These are phyloP conservation scores for Arthrobotrys sinensis DNA, from an alignment of 2,329 filamentous ascomycete species.

Conservation along the genomic window DNA sequence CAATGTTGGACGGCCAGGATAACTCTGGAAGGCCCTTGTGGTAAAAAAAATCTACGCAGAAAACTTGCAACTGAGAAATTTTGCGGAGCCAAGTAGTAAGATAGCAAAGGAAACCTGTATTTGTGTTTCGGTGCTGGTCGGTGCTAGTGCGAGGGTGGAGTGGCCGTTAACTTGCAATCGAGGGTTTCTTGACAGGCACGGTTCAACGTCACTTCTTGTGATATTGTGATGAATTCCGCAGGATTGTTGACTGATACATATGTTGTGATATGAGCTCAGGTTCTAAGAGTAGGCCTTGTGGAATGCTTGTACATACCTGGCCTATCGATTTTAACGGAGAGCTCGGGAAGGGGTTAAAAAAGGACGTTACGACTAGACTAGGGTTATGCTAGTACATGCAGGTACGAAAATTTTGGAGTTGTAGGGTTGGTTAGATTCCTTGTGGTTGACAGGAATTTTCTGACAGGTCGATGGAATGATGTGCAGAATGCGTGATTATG, in stretches of 20 bases:
- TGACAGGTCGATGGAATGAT: conserved; percentile 19
- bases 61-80: no score
- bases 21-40: neutral
- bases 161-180: neutral
- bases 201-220: neutral
- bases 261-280: conserved; percentile 5
- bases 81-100: neutral
- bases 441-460: conserved; percentile 9
- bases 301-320: conserved; percentile 15
- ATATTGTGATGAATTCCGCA: conserved; percentile 20
- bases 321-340: conserved; percentile 13
- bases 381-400: conserved; percentile 17
- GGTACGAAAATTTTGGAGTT: conserved; percentile 21
- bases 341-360: conserved; percentile 1
- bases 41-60: neutral
- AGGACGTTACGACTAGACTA: conserved; percentile 10
- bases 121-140: neutral
- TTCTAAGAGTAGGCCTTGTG: neutral
- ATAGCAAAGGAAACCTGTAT: neutral
- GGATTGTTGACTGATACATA: neutral
- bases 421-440: neutral
- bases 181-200: neutral
- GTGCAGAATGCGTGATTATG: conserved; percentile 21
- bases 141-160: neutral
- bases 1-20: neutral